Evolutionary conservation across 345 rosid genomes (phyloP).

Genomic region (Syzygium aqueum): DNA sequence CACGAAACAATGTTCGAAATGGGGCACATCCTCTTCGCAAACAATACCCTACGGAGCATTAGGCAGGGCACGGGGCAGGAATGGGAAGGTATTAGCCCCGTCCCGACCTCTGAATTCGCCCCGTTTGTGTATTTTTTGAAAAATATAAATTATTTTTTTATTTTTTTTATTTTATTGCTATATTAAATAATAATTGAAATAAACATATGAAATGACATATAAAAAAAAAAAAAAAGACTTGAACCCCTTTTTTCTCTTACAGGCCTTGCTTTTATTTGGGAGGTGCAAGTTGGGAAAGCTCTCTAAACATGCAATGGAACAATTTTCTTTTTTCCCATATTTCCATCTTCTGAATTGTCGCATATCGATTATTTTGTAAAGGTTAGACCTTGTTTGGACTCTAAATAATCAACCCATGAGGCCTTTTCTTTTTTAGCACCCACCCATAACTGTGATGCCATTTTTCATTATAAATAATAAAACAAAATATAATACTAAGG

Average conservation of each 20-base stretch:
- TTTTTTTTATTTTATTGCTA: not conserved
- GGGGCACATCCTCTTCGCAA: not conserved
- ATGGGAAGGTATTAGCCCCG: not conserved
- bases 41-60: not conserved
- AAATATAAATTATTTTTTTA: not conserved
- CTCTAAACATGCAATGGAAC: not conserved
- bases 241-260: not conserved
- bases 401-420: not conserved
- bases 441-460: not conserved
- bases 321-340: not conserved
- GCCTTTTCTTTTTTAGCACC: not conserved
- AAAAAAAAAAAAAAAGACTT: too few relatives aligned
- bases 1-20: not conserved
- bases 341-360: not conserved
- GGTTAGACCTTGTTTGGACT: not conserved
- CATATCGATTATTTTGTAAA: not conserved
- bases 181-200: not conserved
- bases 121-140: not conserved
- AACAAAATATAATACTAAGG: not conserved
- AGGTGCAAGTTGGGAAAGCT: not conserved
- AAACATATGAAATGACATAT: not conserved
- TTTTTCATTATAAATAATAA: not conserved
- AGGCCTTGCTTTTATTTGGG: not conserved
- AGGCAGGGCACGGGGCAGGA: not conserved
- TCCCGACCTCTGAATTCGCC: not conserved